phyloP scores from a whole-genome alignment of 2,329 filamentous ascomycete genomes.

The Pezicula carpinea region DNA sequence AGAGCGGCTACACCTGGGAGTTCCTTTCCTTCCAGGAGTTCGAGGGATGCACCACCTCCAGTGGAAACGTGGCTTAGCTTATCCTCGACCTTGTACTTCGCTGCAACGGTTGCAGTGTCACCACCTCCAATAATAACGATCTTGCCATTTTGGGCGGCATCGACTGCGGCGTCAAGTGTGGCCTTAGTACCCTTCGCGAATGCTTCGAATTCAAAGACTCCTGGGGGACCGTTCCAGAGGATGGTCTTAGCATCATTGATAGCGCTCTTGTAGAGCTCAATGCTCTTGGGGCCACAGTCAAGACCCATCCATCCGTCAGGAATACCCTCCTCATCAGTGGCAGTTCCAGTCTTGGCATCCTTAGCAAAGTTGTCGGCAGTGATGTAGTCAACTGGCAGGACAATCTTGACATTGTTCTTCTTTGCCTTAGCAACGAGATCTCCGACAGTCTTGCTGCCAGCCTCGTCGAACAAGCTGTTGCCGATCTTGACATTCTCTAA shows the following conservation, averaged over 20 bases:
- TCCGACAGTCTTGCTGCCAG: constrained; percentile 84
- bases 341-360: constrained; percentile 74
- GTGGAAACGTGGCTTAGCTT: constrained; percentile 98
- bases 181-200: constrained; percentile 91
- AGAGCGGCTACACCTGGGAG: constrained; percentile 90
- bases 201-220: constrained; percentile 95
- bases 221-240: constrained; percentile 96
- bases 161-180: constrained; percentile 83
- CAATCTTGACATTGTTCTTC: constrained; percentile 91
- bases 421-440: constrained; percentile 92
- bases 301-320: constrained; percentile 98
- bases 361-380: constrained; percentile 92
- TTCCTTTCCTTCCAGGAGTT: constrained; percentile 97
- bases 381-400: constrained; percentile 91
- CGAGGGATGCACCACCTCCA: constrained; percentile 89
- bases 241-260: constrained; percentile 91
- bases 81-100: constrained; percentile 93
- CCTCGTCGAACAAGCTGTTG: constrained; percentile 87
- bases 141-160: constrained; percentile 75
- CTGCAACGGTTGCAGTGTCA: constrained; percentile 95
- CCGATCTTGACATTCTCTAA: constrained; percentile 87
- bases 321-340: constrained; percentile 84
- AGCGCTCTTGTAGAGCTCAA: constrained; percentile 81
- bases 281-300: constrained; percentile 85
- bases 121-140: constrained; percentile 98